Evolutionary conservation across 345 rosid species (phyloP), one percentile per base, ranked within the genome.

Genomic region (Tarenaya hassleriana): DNA sequence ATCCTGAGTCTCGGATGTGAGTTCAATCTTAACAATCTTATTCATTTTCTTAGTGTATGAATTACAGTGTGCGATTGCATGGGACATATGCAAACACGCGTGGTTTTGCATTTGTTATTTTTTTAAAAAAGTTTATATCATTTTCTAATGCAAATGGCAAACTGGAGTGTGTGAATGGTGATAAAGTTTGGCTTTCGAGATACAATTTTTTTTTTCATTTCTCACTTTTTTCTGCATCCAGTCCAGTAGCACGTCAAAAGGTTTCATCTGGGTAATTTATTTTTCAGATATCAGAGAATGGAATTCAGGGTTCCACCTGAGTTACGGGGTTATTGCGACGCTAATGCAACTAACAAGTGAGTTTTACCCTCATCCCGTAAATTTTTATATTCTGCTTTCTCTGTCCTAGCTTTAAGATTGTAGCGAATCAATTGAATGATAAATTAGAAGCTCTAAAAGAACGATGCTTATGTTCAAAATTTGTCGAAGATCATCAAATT

Each of bases 1-100:
- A 92, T 77, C 95, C 95, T 16, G 89, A 85, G 60, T 88, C 99
- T 63, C 78, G 91, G 73, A 81, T 81, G 99, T 88, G 73, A 83
- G 91, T 66, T 51, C 4, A n/a, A 11, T 56, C 18, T 42, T 62
- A 42, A 15, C 51, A 18, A 43, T 31, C 29, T 6, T 7, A 8
- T 34, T 64, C 37, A 48, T 33, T 39, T 18, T 40, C 48, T 15
- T 34, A 64, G 14, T 27, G 52, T 43, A 43, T 63, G 29, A 34
- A 24, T 17, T 47, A 16, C 42, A 39, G 13, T 18, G 44, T 7
- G 14, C 14, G 40, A 32, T 24, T 24, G 29, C 29, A 2, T 2
- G 29, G 29, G 29, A 24, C 5, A 24, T 24, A 40, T 48, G 39
- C 33, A 62, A 49, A 55, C 34, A 59, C 18, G 12, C 7, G 10